Conservation (phyloP, 257 asterid species). For the Solanum gandarillasii region DNA sequence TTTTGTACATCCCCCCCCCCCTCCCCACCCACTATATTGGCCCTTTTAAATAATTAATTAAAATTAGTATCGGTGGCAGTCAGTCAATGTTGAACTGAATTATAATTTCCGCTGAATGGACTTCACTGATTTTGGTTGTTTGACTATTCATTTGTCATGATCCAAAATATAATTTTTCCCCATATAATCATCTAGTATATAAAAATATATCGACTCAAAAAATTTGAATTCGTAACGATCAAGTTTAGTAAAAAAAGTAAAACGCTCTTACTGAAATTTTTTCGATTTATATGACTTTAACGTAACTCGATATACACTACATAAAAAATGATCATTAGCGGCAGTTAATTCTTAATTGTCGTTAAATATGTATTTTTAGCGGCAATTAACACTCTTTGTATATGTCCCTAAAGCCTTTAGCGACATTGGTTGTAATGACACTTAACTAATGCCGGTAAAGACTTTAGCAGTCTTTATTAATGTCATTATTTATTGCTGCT, state of each 20-base stretch:
- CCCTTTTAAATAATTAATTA: neutral
- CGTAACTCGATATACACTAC: neutral
- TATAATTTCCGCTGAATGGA: neutral
- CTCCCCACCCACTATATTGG: neutral
- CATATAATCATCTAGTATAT: neutral
- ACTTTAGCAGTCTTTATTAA: too few relatives aligned
- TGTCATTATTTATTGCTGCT: too few relatives aligned
- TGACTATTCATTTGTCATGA: neutral
- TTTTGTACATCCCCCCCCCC: neutral
- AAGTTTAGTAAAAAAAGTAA: neutral
- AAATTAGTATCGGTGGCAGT: neutral
- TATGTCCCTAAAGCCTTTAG: too few relatives aligned
- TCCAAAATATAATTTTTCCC: neutral
- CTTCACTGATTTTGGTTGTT: neutral
- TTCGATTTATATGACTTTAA: neutral
- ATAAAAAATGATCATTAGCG: too few relatives aligned
- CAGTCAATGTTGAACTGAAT: neutral
- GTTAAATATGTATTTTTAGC: too few relatives aligned
- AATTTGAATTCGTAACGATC: neutral
- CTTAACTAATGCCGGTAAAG: too few relatives aligned
- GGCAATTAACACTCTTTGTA: too few relatives aligned
- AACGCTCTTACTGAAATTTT: neutral
- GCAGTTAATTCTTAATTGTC: too few relatives aligned
- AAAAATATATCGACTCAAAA: neutral
- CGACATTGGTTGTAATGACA: too few relatives aligned